Conservation (phyloP, 2,329 filamentous ascomycete genomes). For the Exserohilum turcica region DNA sequence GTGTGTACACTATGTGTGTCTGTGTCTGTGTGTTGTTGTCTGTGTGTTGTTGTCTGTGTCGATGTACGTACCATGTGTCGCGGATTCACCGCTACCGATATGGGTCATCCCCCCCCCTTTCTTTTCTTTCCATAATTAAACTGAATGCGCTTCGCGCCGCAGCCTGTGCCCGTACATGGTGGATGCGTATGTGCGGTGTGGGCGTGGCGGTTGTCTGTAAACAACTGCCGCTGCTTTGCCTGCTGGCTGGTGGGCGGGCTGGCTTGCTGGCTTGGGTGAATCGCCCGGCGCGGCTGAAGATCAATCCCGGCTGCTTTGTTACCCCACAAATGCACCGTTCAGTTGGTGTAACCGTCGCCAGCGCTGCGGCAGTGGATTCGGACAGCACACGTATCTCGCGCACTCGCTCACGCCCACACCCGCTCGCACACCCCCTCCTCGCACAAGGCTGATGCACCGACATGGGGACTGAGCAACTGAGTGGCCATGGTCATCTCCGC, state of each 20-base stretch:
- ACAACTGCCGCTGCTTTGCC: slow-evolving; percentile 13
- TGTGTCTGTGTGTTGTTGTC: too few species aligned
- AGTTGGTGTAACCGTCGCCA: slow-evolving; percentile 24
- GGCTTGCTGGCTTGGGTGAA: slow-evolving; percentile 27
- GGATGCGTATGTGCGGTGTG: slow-evolving; percentile 9
- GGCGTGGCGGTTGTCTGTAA: too few species aligned
- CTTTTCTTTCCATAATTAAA: not conserved
- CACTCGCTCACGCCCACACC: not conserved
- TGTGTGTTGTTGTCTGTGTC: too few species aligned
- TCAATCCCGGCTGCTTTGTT: slow-evolving; percentile 19
- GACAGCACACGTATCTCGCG: slow-evolving; percentile 9
- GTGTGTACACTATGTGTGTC: too few species aligned
- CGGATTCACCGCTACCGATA: slow-evolving; percentile 15
- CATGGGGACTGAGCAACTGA: not conserved
- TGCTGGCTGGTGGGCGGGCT: too few species aligned
- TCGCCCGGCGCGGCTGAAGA: slow-evolving; percentile 27
- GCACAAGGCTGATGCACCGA: slow-evolving; percentile 20
- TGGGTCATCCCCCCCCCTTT: not conserved
- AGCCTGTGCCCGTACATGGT: too few species aligned
- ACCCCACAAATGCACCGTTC: slow-evolving; percentile 35
- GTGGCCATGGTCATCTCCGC: not conserved
- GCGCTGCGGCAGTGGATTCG: slow-evolving; percentile 18
- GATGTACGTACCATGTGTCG: too few species aligned
- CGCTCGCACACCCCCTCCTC: not conserved
- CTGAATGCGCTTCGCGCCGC: slow-evolving; percentile 16